Evolutionary conservation across 106 monocot species (phyloP), one percentile per base, ranked within the genome.

Genomic region (Acanthochlamys bracteata): DNA sequence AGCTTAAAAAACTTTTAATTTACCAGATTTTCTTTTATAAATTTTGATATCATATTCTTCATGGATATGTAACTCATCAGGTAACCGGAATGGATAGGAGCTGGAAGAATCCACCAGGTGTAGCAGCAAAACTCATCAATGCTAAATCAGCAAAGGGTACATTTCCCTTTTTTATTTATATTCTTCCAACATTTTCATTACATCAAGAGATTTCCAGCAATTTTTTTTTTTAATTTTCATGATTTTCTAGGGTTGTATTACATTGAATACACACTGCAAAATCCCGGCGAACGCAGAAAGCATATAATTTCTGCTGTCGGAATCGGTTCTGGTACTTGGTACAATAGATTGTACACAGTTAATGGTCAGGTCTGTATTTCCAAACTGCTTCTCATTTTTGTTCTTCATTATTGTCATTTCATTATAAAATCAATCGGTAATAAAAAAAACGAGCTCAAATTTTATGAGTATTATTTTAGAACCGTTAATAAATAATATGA

Each of bases 321-420:
- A 17, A 73, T 90, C 71, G 87, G 84, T 61, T 68, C 63, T 63
- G 84, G 85, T 76, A 90, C 86, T 27, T 95, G 95, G 95, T 90
- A 90, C 71, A 95, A 95, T 68, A 77, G 95, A 41, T 71, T 95
- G 52, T 95, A 95, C 66, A 95, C 95, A 47, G 90, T 95, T 56
- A 82, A 90, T 3, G 95, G 90, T 16, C 94, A 90, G 86, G 89
- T 86, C 20, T 16, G 17, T 47, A 25, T 56, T n/a, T n/a, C n/a
- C n/a, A n/a, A n/a, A n/a, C n/a, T n/a, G n/a, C n/a, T n/a, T n/a
- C n/a, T n/a, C n/a, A n/a, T n/a, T n/a, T n/a, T n/a, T n/a, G n/a
- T n/a, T n/a, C n/a, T n/a, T n/a, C n/a, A n/a, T n/a, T n/a, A n/a
- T n/a, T n/a, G n/a, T n/a, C n/a, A n/a, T n/a, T n/a, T n/a, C n/a